phyloP scores from a whole-genome alignment of 768 basidiomycete species.

The Lentinula aciculospora region DNA sequence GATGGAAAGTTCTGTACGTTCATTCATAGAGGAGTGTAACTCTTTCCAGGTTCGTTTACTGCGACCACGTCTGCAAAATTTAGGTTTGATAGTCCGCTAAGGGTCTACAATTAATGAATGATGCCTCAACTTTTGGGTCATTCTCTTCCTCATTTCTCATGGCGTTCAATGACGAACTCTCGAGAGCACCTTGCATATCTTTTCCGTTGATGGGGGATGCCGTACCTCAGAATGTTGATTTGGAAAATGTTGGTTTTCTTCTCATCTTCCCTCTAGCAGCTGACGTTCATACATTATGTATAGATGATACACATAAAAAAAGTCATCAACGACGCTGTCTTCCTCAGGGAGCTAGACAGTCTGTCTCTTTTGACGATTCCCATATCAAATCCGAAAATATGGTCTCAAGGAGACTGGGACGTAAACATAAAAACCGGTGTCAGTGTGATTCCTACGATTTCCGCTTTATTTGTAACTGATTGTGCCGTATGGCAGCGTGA shows the following conservation, averaged over 20 bases:
- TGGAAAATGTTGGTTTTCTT: conserved; percentile 15
- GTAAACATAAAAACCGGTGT: conserved; percentile 19
- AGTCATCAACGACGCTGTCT: conserved; percentile 59
- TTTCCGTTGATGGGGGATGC: conserved; percentile 54
- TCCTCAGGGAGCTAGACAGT: conserved; percentile 44
- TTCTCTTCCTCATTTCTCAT: conserved; percentile 57
- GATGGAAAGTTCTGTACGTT: conserved; percentile 64
- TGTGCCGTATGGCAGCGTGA: conserved; percentile 15
- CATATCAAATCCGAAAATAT: conserved; percentile 36
- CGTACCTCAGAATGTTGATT: conserved; percentile 23
- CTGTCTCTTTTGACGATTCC: conserved; percentile 46
- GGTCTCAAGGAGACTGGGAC: conserved; percentile 26
- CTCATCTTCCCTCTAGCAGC: neutral
- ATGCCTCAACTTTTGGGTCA: conserved; percentile 58
- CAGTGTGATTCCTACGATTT: conserved; percentile 13
- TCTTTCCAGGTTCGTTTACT: conserved; percentile 53
- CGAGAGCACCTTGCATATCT: conserved; percentile 51
- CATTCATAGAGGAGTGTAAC: conserved; percentile 72
- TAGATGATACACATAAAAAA: conserved; percentile 33
- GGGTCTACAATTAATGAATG: conserved; percentile 68
- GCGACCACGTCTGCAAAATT: neutral
- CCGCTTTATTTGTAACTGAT: neutral
- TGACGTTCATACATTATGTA: conserved; percentile 8
- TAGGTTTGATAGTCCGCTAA: conserved; percentile 19
- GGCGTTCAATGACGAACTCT: conserved; percentile 61